Base-by-base conservation (phyloP, 441 rosid genomes). In the Aleurites moluccanus region DNA sequence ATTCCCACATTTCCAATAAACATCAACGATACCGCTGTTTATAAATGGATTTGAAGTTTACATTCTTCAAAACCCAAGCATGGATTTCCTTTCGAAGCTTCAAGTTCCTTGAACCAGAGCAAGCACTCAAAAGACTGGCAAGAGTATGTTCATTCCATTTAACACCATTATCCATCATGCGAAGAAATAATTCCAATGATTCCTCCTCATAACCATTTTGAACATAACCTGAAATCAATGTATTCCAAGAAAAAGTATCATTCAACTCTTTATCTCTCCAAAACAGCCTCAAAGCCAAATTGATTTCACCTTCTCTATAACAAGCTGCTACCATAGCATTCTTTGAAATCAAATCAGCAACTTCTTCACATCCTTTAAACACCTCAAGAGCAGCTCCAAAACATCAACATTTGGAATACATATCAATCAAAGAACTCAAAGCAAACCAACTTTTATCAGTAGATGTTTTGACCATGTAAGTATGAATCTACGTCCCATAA, bases 321-420 rank as follows among this genome's bases (percentile, higher is more conserved):
- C 83, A 84, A 1, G 94, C 94, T 15, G 96, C 97, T 80, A 89
- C 42, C 91, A 93, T 83, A 11, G 93, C 86, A 70, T 93, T 93
- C 84, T 80, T 91, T 18, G 92, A 82, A 75, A 89, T 90, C 74
- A 80, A 60, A 86, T 88, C 90, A 75, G 84, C 68, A 67, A 71
- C 82, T n/a, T 52, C 80, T 73, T 70, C 79, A 16, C 80, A 72
- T 5, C 80, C 87, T 21, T 80, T 57, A 77, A 88, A 88, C 23
- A 83, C 87, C 69, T 35, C 67, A 71, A 68, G 76, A 5, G 89
- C 92, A 21, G 84, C 93, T 71, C 74, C 44, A 62, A 85, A 87
- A 73, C 79, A 78, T 55, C 85, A 85, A 64, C 94, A 85, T 76
- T 90, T 93, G 0, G 97, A 90, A 66, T 91, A 92, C 96, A 90